Base-by-base conservation (phyloP, 202 grass and related monocot genomes). In the Setaria italica region DNA sequence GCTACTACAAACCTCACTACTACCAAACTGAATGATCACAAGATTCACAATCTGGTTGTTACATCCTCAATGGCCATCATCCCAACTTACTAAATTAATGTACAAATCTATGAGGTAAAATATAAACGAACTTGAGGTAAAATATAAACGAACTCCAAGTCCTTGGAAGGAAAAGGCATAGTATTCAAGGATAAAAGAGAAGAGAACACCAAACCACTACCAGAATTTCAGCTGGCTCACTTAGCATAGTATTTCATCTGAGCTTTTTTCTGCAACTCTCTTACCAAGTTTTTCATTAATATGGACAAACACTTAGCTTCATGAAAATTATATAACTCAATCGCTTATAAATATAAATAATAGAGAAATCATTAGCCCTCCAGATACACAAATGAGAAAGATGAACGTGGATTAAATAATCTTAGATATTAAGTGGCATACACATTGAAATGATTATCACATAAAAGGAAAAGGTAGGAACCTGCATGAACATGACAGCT, bases 401-500 rank as follows among this genome's bases (percentile, higher is more conserved):
- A 73, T 73, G 19, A 20, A 10, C 66, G 13, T 41, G 42, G 14
- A 68, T 82, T 73, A 51, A 74, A 86, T 66, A 19, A 21, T 50
- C 21, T 20, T 5, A 67, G 48, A 74, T 79, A 50, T 74, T 50
- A 60, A 74, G 66, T 67, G 58, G 10, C n/a, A 83, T 20, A 17
- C 59, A 69, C 45, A 60, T 30, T 19, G n/a, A 72, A 75, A 79
- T 74, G 67, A 54, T 10, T 79, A 81, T 71, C 56, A 57, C 49
- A 72, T 66, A 48, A 25, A 39, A 87, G 80, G 63, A 72, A 76
- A 76, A 60, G 19, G 20, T 85, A 85, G 15, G 60, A 48, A 98
- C 95, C 95, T 98, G 95, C 93, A 98, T 98, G 88, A 87, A 98
- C 95, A 95, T 98, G 72, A 98, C 95, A 86, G 93, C 95, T 92